phyloP scores from a whole-genome alignment of 306 rosid genomes.

The Lathyrus tuberosus region DNA sequence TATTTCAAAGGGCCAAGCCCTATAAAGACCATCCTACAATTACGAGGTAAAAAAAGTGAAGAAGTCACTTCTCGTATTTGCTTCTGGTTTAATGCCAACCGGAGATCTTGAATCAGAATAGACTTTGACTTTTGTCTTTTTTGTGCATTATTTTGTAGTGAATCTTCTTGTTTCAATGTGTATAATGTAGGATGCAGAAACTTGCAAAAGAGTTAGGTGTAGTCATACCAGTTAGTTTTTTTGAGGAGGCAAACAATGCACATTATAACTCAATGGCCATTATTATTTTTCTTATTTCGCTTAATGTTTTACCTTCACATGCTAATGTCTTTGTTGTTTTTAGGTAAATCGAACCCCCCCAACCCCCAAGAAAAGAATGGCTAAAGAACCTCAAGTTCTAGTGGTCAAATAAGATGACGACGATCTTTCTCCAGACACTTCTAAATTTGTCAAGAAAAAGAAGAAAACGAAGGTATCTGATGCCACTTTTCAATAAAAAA shows the following conservation, averaged over 20 bases:
- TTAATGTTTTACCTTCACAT: too few species aligned
- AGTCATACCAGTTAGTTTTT: slow-evolving; percentile 93
- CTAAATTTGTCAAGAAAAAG: too few species aligned
- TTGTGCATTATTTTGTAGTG: slow-evolving; percentile 21
- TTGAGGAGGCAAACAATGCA: slow-evolving; percentile 97
- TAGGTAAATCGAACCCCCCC: too few species aligned
- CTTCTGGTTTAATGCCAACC: slow-evolving; percentile 27
- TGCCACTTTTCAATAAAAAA: too few species aligned
- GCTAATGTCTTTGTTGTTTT: too few species aligned
- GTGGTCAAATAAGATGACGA: too few species aligned
- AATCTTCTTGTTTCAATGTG: slow-evolving; percentile 39
- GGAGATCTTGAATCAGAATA: slow-evolving; percentile 28
- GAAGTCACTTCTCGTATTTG: slow-evolving; percentile 29
- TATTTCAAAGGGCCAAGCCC: slow-evolving; percentile 81
- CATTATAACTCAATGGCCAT: slow-evolving; percentile 89
- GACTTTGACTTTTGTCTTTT: slow-evolving; percentile 21
- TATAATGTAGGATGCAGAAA: slow-evolving; percentile 73
- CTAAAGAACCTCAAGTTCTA: too few species aligned
- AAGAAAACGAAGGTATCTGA: too few species aligned
- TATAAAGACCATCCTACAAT: slow-evolving; percentile 85
- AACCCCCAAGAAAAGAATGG: too few species aligned
- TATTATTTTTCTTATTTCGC: too few species aligned
- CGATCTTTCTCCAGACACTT: too few species aligned
- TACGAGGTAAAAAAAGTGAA: slow-evolving; percentile 55
- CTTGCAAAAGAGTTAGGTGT: slow-evolving; percentile 84